Evolutionary conservation across 169 alveolate species (phyloP), one percentile per base, ranked within the genome.

Genomic region (Plasmodium cynomolgi): DNA sequence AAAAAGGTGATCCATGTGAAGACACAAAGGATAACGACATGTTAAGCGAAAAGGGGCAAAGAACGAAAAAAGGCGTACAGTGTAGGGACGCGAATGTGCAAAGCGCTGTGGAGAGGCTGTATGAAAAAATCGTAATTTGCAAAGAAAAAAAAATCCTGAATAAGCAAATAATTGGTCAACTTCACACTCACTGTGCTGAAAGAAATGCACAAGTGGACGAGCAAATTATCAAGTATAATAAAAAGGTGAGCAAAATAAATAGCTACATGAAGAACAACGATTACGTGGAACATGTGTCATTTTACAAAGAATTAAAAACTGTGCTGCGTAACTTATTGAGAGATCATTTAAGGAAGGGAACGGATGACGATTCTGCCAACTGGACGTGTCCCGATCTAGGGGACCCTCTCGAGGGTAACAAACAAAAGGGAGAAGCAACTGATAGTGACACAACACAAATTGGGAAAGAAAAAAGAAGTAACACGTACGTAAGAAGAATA

Each of bases 171-270:
- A 54, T 77, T 3, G 71, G 41, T 2, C 80, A 86, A 33, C 44
- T 86, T 34, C 17, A 15, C 47, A 26, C 47, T 23, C 29, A 50
- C 8, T 86, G 93, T 56, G 9, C 9, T 54, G 81, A 54, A 26
- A 75, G 88, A 86, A 86, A 86, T 50, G 93, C 79, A 50, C 50
- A 56, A 29, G 68, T 86, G n/a, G 93, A 75, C 44, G 41, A 26
- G 41, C n/a, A 86, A 86, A 86, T 86, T 75, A 77, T 86, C 68
- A 86, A 86, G 62, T 86, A 77, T 56, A 86, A 77, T 77, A 86
- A 86, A 86, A 86, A 31, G 83, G 72, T 86, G 31, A 86, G 62
- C 39, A 86, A 86, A 86, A 86, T 86, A 3, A 86, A 86, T 86
- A 58, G 81, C 41, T 86, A 75, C 26, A 54, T 86, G 33, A 86